Evolutionary conservation across 2,329 filamentous ascomycete genomes (phyloP).

Genomic region (Pezicula rhizophila): DNA sequence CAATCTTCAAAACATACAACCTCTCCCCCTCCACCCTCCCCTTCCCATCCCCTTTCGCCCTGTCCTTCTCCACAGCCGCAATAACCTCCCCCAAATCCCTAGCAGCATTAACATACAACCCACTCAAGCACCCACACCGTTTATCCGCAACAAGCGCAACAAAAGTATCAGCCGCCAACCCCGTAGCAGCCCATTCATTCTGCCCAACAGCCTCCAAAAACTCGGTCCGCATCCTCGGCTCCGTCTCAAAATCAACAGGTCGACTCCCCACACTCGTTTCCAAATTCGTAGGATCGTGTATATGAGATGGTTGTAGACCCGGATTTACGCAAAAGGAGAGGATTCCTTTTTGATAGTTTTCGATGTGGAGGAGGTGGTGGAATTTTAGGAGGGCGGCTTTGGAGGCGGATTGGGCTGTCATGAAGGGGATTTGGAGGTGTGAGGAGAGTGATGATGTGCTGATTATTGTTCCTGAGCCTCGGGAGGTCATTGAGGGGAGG

Average conservation of each 20-base stretch:
- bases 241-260: constrained; percentile 8
- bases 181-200: constrained; percentile 11
- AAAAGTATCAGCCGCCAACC: constrained; percentile 15
- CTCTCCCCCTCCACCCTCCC: constrained; percentile 8
- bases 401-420: constrained; percentile 9
- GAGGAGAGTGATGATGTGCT: constrained; percentile 5
- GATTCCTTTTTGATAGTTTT: constrained; percentile 15
- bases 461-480: constrained; percentile 14
- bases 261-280: background rate
- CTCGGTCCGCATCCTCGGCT: constrained; percentile 5
- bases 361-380: constrained; percentile 15
- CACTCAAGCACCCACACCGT: constrained; percentile 10
- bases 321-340: constrained; percentile 15
- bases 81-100: constrained; percentile 25
- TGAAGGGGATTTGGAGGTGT: constrained; percentile 8
- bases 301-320: constrained; percentile 11
- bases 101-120: constrained; percentile 16
- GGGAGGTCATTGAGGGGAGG: constrained; percentile 14
- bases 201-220: constrained; percentile 1
- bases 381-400: constrained; percentile 16
- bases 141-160: constrained; percentile 15
- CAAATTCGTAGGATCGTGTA: constrained; percentile 9
- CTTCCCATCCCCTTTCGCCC: constrained; percentile 1
- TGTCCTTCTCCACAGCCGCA: constrained; percentile 9
- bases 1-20: constrained; percentile 16